Evolutionary conservation across 352 stramenopile genomes (phyloP), one percentile per base, ranked within the genome.

Genomic region (Globisporangium cylindrosporum): DNA sequence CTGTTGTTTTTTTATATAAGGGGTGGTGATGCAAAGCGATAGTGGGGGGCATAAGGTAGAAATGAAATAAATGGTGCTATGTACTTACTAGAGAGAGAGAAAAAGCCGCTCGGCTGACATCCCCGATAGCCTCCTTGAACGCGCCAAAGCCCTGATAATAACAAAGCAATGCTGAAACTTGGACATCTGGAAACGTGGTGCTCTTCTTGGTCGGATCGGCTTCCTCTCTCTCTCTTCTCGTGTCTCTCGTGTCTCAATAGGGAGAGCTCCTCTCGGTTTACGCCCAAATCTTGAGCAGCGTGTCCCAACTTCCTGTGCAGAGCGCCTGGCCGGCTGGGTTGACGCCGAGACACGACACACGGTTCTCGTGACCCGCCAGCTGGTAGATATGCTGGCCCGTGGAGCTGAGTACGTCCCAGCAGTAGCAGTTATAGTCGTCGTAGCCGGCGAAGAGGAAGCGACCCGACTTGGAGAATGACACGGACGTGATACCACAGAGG

Each of bases 221-320:
- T 53, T 53, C n/a, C 6, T 51, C 34, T 36, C 36, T 36, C 36
- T 64, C 25, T 64, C 58, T 62, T 49, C 38, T 46, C 34, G 34
- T 61, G 6, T 49, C 36, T 51, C 24, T 25, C n/a, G 7, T 25
- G n/a, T 55, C 48, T 10, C 10, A 24, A 27, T 55, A 15, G 4
- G 41, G 22, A 18, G 29, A 59, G 24, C 14, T 34, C 10, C 1
- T 24, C 55, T 25, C 18, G 3, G 2, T 29, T 64, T 91, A 98
- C 18, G 94, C 92, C 93, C 94, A 99, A 69, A 99, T 90, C 88
- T 99, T 99, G 68, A 99, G 88, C 70, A 98, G 82, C 62, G 95
- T 98, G 82, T 99, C 98, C 98, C 98, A 99, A 59, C 93, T 99
- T 66, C 98, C 97, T 69, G 98, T 99, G 82, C 96, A 99, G 4